Base-by-base conservation (phyloP, 2,329 filamentous ascomycete genomes). In the Lachnellula subtilissima region DNA sequence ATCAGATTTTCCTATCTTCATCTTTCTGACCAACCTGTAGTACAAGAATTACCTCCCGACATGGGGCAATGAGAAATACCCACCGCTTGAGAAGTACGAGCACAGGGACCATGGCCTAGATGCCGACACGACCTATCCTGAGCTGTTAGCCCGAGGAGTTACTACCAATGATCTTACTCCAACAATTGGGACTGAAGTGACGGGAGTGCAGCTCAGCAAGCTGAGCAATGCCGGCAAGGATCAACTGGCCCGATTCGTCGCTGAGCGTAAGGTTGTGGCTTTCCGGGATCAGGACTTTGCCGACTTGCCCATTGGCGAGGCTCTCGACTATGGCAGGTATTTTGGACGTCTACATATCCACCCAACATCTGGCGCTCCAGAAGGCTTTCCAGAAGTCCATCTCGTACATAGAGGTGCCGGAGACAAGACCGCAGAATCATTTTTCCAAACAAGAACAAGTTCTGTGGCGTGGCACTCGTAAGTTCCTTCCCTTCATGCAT, bases 311-410 rank as follows among this genome's bases (percentile, higher is more conserved):
- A 91, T 92, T 65, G 70, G 81, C 28, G 78, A 89, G 8, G 88
- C 86, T 1, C 76, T 91, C 39, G 78, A 86, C 19, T 85, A 84
- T 61, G 88, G 84, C 50, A 78, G 81, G 52, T 91, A 92, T 74
- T 94, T 91, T 67, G 89, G 89, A 48, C 84, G 87, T 8, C 87
- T 88, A 64, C 89, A 94, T 73, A 89, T 93, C 56, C 89, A 93
- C 65, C 89, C 88, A 4, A 88, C 88, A 0, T 89, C 85, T 0
- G 89, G 89, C 1, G 85, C 86, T 0, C 89, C 89, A 0, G 82
- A 83, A 59, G 88, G 86, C 3, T 81, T 84, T 69, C 88, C 89
- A 0, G 84, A 91, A 70, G 73, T 94, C 15, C 89, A 93, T 67
- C 81, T 94, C 2, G 89, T 93, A 1, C 88, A 93, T 72, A 83